Evolutionary conservation across 75 land plant genomes (phyloP), one percentile per base, ranked within the genome.

Genomic region (Pinus tabuliformis): DNA sequence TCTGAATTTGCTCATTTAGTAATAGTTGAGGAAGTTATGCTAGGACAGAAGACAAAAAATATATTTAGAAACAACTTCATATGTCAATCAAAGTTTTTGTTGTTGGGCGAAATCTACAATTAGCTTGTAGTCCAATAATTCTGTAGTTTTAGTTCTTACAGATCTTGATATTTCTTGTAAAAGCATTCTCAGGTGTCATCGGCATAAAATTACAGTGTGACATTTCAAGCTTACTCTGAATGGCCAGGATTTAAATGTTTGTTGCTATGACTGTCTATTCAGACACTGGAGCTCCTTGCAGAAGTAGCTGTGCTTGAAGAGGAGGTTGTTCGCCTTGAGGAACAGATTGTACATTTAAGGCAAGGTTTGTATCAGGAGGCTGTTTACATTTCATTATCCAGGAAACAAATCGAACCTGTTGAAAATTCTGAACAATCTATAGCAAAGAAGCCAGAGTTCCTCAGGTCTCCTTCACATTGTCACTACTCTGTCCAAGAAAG

Each of bases 301-400:
- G 98, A 95, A 81, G 73, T 95, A 20, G 90, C 89, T 77, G 77
- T 86, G 72, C 83, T 93, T 63, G 96, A 95, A 78, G 92, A 93
- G 78, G 97, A 95, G 79, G 91, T 95, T 5, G 57, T 76, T 72
- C 80, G 77, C 64, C 79, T 95, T 7, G 96, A 95, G 65, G 88
- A 87, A 63, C 85, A 84, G 78, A 81, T 94, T 45, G 82, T 88
- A 15, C 83, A 82, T 36, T 74, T 95, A 75, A 86, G 84, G 70
- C 76, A 84, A 63, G 74, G 73, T 57, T 64, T 95, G 33, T 76
- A 86, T 59, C 75, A 87, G 22, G 96, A 95, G 70, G 76, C 76
- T 30, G 73, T 78, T 57, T 16, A 70, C 24, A 39, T 65, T 21
- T 78, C 86, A 36, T 18, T 62, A 16, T 78, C 59, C 33, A 79